Conservation (phyloP, 305 asterid genomes). For the Plantago coronopus region DNA sequence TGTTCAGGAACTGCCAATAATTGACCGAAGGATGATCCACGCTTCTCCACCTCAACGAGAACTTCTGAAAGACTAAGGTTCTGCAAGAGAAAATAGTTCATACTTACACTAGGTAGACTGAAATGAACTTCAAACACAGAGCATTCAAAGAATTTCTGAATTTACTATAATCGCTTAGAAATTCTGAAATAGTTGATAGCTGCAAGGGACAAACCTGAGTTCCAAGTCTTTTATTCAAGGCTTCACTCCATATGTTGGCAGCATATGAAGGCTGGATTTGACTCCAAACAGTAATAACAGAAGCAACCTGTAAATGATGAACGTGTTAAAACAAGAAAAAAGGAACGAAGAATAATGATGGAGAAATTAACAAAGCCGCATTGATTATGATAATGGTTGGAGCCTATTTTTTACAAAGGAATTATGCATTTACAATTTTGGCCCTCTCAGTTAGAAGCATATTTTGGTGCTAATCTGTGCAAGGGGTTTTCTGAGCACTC, state of each 20-base stretch:
- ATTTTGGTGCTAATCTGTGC: no score
- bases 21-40: constrained; percentile 82
- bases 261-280: constrained; percentile 85
- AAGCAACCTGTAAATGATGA: constrained; percentile 64
- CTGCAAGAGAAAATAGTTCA: constrained; percentile 36
- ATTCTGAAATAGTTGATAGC: background rate
- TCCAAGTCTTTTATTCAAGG: constrained; percentile 87
- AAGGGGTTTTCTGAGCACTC: no score
- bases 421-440: no score
- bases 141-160: background rate
- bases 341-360: background rate
- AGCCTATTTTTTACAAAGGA: no score
- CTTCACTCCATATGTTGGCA: constrained; percentile 86
- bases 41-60: constrained; percentile 87
- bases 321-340: constrained; percentile 14
- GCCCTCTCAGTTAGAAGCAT: no score
- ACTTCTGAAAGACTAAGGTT: constrained; percentile 71
- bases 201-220: constrained; percentile 50
- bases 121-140: background rate
- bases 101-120: background rate
- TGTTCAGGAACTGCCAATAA: constrained; percentile 78
- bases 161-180: constrained; percentile 4
- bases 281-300: constrained; percentile 90
- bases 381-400: no score
- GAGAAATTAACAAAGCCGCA: no score